A percentile compares a stretch with the other conserved stretches of the same genome.
These are phyloP conservation scores for Pseudogymnoascus destructans DNA, from an alignment of 2,329 filamentous ascomycete genomes.

Conservation along the genomic window DNA sequence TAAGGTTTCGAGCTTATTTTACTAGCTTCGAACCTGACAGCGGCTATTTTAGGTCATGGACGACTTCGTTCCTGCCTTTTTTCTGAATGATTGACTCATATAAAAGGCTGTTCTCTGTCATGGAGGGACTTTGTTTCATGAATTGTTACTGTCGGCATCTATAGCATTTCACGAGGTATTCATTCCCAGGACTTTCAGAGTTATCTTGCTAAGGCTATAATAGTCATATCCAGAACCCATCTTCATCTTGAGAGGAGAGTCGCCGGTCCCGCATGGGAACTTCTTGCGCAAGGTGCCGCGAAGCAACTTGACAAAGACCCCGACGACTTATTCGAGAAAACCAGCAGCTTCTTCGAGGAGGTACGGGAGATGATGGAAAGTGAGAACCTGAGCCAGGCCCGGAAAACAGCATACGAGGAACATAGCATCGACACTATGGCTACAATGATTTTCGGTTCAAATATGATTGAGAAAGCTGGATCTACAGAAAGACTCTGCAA, in stretches of 20 bases:
- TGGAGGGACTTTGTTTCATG: not conserved
- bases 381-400: not conserved
- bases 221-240: not conserved
- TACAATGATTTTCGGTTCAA: slow-evolving; percentile 10
- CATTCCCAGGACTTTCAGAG: not conserved
- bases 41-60: not conserved
- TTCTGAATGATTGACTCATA: not conserved
- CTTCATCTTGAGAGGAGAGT: not conserved
- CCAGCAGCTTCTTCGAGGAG: not conserved
- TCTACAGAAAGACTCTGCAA: slow-evolving; percentile 7
- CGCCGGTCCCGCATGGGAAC: not conserved
- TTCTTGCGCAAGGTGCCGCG: not conserved
- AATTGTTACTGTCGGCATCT: not conserved
- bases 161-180: not conserved
- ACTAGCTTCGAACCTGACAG: not conserved
- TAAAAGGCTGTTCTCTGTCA: not conserved
- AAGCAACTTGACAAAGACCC: not conserved
- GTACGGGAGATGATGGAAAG: not conserved
- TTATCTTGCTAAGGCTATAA: not conserved
- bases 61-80: not conserved
- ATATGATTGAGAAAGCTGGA: slow-evolving; percentile 10
- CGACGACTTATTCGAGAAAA: not conserved
- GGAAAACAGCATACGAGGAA: not conserved
- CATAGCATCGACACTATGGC: not conserved
- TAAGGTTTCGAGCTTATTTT: not conserved